Base-by-base conservation (phyloP, 2,329 filamentous ascomycete genomes). In the Aspergillus cejpii region DNA sequence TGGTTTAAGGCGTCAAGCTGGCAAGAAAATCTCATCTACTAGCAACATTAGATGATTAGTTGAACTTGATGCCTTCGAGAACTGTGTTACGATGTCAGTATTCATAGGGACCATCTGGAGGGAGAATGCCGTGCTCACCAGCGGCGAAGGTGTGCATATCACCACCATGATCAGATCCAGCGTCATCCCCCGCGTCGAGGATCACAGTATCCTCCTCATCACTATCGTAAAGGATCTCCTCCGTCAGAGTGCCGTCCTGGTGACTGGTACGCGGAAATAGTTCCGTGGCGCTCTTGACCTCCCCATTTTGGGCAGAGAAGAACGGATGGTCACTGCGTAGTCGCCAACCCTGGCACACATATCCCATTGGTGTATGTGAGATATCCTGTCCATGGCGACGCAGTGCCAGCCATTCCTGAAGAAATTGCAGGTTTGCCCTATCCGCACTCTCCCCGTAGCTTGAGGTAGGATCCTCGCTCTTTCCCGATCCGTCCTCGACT, bases 301-400 rank as follows among this genome's bases (percentile, higher is more conserved):
- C 27, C 5, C 3, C 27, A 5, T 29, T n/a, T 5, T n/a, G 27
- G 5, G 27, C n/a, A 11, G 28, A 19, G 20, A 63, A 64, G 46
- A 65, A 65, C 1, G 62, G 54, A 43, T 62, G 61, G 10, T 56
- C 54, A 28, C 43, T 27, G 6, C 48, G 51, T 2, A 66, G 48
- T 12, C 39, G 39, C 47, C 57, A 57, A 0, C 60, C 58, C 7
- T 61, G 58, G 43, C 61, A 64, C 1, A 68, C 42, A 29, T 65
- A 62, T 0, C 65, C 65, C 59, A 67, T 65, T 1, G 62, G 61
- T 0, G 64, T 66, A 39, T 66, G 55, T 0, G 53, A 56, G 12
- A 65, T 62, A 10, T 66, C 63, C 33, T 65, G 63, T 2, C 65
- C 66, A 23, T 61, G 59, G 2, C 62, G 56, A 15, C 59, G 57